Evolutionary conservation across 148 eudicot species (phyloP).

Genomic region (Rhododendron vialii): DNA sequence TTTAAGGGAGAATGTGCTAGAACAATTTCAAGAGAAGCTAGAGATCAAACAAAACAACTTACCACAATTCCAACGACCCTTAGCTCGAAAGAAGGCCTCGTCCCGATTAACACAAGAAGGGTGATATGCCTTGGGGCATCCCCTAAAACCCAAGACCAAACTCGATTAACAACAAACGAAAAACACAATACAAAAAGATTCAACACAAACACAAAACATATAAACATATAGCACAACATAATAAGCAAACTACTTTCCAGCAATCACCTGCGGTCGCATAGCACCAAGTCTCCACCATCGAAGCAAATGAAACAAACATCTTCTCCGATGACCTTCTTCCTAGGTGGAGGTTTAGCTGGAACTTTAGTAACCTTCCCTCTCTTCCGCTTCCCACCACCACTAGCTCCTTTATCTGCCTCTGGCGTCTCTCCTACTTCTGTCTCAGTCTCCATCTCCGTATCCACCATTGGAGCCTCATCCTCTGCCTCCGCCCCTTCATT

Average conservation of each 20-base stretch:
- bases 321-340: conserved; percentile 53
- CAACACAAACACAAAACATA: background rate
- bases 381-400: conserved; percentile 69
- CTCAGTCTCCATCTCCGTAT: conserved; percentile 39
- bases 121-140: conserved; percentile 93
- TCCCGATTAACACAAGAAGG: conserved; percentile 87
- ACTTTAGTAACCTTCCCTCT: conserved; percentile 50
- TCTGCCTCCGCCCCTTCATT: conserved; percentile 20
- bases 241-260: background rate
- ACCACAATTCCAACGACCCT: conserved; percentile 96
- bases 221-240: background rate
- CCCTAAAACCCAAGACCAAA: conserved; percentile 42
- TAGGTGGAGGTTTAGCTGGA: conserved; percentile 28
- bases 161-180: conserved; percentile 5
- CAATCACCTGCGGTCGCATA: conserved; percentile 82
- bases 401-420: conserved; percentile 25
- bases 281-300: conserved; percentile 91
- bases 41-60: conserved; percentile 18
- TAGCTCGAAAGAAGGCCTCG: conserved; percentile 70
- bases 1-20: background rate
- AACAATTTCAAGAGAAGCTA: background rate
- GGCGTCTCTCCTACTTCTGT: conserved; percentile 2
- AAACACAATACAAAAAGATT: background rate
- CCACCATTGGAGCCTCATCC: conserved; percentile 18
- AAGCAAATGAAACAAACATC: conserved; percentile 97